phyloP scores from a whole-genome alignment of 257 asterid species.

The Ajuga chamaepitys region DNA sequence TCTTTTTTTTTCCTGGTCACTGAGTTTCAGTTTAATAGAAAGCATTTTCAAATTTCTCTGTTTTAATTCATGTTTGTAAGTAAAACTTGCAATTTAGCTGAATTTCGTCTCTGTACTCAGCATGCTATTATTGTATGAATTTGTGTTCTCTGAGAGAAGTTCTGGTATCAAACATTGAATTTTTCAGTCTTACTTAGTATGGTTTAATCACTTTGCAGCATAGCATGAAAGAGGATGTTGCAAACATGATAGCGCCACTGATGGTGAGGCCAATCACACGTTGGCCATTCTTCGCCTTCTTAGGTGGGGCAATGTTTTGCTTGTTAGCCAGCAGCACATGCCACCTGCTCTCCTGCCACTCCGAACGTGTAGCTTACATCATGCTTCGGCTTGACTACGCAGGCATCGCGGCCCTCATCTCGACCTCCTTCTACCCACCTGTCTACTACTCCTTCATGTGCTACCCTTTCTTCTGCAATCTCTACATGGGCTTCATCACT shows the following conservation, averaged over 20 bases:
- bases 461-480: constrained; percentile 71
- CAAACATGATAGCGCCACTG: constrained; percentile 69
- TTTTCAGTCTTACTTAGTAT: no score
- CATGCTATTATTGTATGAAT: background rate
- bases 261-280: constrained; percentile 75
- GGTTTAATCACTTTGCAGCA: constrained; percentile 35
- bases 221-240: constrained; percentile 68
- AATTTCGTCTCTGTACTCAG: background rate
- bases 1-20: no score
- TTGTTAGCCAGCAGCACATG: constrained; percentile 84
- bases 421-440: constrained; percentile 93
- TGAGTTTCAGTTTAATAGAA: background rate
- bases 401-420: constrained; percentile 79
- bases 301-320: constrained; percentile 99
- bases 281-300: constrained; percentile 92
- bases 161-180: background rate
- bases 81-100: background rate
- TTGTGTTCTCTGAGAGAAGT: background rate
- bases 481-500: constrained; percentile 86
- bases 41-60: background rate
- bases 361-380: constrained; percentile 69
- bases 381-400: constrained; percentile 91
- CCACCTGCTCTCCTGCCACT: constrained; percentile 87
- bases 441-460: constrained; percentile 97
- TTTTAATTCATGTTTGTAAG: background rate